Base-by-base conservation (phyloP, 257 asterid genomes). In the Plantago elongata region DNA sequence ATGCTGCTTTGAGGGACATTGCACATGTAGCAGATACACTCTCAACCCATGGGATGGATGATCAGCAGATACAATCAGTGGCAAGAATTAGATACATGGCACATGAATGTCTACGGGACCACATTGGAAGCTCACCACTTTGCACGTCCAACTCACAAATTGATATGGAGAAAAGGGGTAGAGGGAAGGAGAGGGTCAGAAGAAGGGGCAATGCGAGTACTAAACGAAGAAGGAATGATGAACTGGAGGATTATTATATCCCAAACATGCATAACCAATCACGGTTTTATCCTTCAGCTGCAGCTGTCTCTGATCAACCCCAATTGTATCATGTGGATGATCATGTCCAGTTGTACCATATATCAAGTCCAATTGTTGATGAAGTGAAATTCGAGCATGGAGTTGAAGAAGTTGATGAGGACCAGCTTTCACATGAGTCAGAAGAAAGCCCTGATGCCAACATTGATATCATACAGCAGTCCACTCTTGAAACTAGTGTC, bases 101-200 rank as follows among this genome's bases (percentile, higher is more conserved):
- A 2, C 94, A 86, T 44, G 96, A 88, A 54, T 84, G 86, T 75
- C 70, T 91, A 73, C 78, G 92, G 77, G 95, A 88, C 62, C 95
- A 82, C 46, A 64, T 64, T 61, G 81, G 85, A 50, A 72, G 70
- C 76, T 62, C 89, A 0, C 16, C 78, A 16, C 57, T 73, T 16
- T 64, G 60, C 38, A 69, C 63, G 18, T 69, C 75, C 6, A 78
- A 73, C 70, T 78, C 88, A 16, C 87, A 77, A 57, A 68, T 68
- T 46, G 94, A 85, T 46, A 76, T 22, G 8, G 87, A 73, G 7
- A 89, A 84, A 76, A 79, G 65, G 70, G 69, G 57, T 44, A 74
- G 97, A 66, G 94, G 96, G 47, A 93, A 93, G 77, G 94, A 89
- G 72, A 77, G 88, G 72, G 86, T 93, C 62, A 79, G 99, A 69